These are phyloP conservation scores for Stagonosporopsis vannaccii DNA, from an alignment of 2,329 filamentous ascomycete species.

Conservation along the genomic window DNA sequence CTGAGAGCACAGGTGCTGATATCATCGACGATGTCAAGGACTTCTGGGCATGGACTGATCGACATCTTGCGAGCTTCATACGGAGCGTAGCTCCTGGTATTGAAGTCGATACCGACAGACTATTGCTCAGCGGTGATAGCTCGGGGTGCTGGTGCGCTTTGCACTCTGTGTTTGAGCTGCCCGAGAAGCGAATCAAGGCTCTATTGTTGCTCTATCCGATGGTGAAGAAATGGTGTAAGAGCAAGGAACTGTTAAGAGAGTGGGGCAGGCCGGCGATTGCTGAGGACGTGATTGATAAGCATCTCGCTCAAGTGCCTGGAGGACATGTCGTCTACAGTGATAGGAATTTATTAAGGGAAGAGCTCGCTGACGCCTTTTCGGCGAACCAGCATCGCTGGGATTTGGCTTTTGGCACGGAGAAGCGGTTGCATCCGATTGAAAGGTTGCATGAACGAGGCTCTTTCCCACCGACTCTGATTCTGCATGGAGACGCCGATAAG, in stretches of 20 bases:
- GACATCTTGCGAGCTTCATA: conserved; percentile 16
- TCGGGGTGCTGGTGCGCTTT: conserved; percentile 38
- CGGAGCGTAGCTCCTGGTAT: conserved; percentile 1
- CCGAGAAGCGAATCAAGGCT: conserved; percentile 3
- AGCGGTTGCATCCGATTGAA: conserved; percentile 15
- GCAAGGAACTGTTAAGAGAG: conserved; percentile 5
- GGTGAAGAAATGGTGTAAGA: conserved; percentile 17
- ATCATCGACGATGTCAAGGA: conserved; percentile 55
- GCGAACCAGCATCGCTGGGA: conserved; percentile 11
- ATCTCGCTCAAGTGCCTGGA: neutral
- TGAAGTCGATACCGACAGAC: conserved; percentile 15
- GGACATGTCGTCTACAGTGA: conserved; percentile 1
- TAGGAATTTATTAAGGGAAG: neutral
- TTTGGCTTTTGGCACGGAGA: neutral
- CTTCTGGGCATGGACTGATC: conserved; percentile 54
- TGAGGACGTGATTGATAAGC: conserved; percentile 5
- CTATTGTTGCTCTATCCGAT: conserved; percentile 6
- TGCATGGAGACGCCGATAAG: conserved; percentile 16
- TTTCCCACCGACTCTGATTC: conserved; percentile 12
- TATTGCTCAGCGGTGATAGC: conserved; percentile 37
- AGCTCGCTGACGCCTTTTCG: conserved; percentile 7
- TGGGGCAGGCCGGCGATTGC: conserved; percentile 1
- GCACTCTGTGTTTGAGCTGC: conserved; percentile 20
- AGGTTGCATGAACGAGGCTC: conserved; percentile 1
- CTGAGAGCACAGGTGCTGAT: conserved; percentile 53